Evolutionary conservation across 768 basidiomycete species (phyloP), one percentile per base, ranked within the genome.

Genomic region (Suillus brevipes): DNA sequence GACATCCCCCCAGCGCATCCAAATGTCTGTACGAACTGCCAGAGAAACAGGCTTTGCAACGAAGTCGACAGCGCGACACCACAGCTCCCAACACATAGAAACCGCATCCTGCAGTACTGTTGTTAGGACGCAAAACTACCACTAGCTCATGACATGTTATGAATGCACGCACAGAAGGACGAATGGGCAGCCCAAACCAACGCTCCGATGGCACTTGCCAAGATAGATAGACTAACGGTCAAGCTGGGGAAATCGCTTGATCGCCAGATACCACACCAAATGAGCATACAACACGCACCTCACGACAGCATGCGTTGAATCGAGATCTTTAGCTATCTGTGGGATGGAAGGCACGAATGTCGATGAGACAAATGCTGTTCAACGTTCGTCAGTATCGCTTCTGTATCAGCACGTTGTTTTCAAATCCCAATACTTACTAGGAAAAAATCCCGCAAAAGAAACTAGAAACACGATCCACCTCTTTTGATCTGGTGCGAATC

Each of bases 261-360:
- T 20, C 2, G 53, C 58, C 14, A 55, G 1, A 53, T 53, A 9
- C 18, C 7, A 31, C 31, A 16, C 6, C 14, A 31, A n/a, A 59
- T 8, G 5, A 40, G 25, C 16, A 14, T 8, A 5, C 20, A 8
- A 14, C 2, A 63, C 68, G 45, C 62, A 86, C 87, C 87, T 89
- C 60, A 92, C 82, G 20, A 88, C 74, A 18, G 83, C 68, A 0
- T 82, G 82, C 0, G 89, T 84, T 0, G 89, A 80, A 31, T 83
- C 57, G 12, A 94, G 74, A 65, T 94, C 91, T 34, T 73, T 75
- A 9, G 91, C 86, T 53, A 95, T 87, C 59, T 89, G 83, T 0
- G 91, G 90, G 63, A 94, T 89, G 0, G 87, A 86, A 0, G 91
- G 91, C 3, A 91, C 81, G 72, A 94, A 92, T 1, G 85, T 85